These are phyloP conservation scores for Camelina neglecta DNA, from an alignment of 345 rosid genomes.

Conservation along the genomic window DNA sequence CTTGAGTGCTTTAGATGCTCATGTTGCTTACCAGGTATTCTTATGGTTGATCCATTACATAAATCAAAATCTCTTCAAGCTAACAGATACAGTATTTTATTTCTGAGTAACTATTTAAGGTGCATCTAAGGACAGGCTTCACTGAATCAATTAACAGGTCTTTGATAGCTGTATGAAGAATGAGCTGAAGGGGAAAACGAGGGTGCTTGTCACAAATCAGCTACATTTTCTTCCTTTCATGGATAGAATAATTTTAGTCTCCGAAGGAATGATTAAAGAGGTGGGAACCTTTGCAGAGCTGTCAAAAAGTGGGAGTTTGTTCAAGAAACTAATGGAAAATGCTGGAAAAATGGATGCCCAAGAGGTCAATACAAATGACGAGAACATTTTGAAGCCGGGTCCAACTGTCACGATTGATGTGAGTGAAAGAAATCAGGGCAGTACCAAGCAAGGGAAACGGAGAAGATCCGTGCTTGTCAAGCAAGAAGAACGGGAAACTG, in stretches of 20 bases:
- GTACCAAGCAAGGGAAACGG: conserved; percentile 54
- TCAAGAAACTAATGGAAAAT: conserved; percentile 92
- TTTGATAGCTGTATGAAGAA: conserved; percentile 85
- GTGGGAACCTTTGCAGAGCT: conserved; percentile 91
- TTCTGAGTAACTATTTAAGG: background rate
- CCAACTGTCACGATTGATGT: conserved; percentile 45
- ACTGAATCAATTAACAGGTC: conserved; percentile 57
- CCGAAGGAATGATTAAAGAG: conserved; percentile 81
- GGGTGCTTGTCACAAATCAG: conserved; percentile 95
- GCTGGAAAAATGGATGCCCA: conserved; percentile 91
- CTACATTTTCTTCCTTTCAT: conserved; percentile 95
- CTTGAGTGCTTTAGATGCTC: conserved; percentile 95
- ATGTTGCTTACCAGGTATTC: conserved; percentile 85
- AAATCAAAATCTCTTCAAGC: background rate
- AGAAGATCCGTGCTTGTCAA: conserved; percentile 81
- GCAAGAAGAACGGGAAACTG: conserved; percentile 97
- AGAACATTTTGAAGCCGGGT: conserved; percentile 48
- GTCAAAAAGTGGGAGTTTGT: conserved; percentile 66
- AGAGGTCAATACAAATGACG: conserved; percentile 45
- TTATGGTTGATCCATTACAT: background rate
- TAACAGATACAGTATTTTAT: background rate
- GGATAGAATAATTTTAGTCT: conserved; percentile 73
- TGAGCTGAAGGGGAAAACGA: conserved; percentile 77
- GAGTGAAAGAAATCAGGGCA: conserved; percentile 38
- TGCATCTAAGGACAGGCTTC: conserved; percentile 16